Evolutionary conservation across 2,329 filamentous ascomycete genomes (phyloP).

Genomic region (Pyrenochaeta sp.): DNA sequence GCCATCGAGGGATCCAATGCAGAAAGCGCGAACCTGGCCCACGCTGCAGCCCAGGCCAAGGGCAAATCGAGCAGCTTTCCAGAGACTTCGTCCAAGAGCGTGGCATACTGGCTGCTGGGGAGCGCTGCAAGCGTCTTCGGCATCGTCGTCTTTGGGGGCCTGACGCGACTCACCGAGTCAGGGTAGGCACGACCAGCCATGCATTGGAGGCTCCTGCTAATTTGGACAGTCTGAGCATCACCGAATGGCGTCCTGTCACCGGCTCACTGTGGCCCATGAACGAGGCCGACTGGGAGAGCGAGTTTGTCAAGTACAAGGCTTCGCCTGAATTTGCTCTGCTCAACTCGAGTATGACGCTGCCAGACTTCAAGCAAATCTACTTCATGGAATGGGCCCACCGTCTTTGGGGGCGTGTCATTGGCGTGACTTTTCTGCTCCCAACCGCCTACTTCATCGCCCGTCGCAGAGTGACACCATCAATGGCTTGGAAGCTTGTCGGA

Average conservation of each 20-base stretch:
- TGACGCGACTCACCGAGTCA: constrained; percentile 94
- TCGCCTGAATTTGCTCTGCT: constrained; percentile 93
- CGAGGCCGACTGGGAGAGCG: constrained; percentile 83
- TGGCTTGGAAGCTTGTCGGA: constrained; percentile 79
- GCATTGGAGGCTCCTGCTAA: constrained; percentile 17
- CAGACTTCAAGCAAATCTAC: constrained; percentile 98
- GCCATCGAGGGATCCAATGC: constrained; percentile 22
- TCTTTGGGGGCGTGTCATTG: constrained; percentile 91
- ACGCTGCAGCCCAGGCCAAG: constrained; percentile 18
- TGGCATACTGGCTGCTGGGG: constrained; percentile 91
- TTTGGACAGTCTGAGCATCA: constrained; percentile 82
- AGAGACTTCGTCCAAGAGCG: constrained; percentile 74
- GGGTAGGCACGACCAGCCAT: constrained; percentile 67
- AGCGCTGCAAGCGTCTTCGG: constrained; percentile 95
- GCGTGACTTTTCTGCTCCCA: constrained; percentile 86
- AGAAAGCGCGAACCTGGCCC: constrained; percentile 19
- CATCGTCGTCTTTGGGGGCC: constrained; percentile 92
- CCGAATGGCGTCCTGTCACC: constrained; percentile 97
- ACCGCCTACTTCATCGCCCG: constrained; percentile 87
- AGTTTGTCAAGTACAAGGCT: constrained; percentile 90
- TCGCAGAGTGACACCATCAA: constrained; percentile 77
- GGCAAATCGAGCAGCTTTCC: constrained; percentile 55
- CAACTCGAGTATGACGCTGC: constrained; percentile 90
- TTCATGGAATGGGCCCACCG: constrained; percentile 99
- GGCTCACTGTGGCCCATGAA: constrained; percentile 86